Conservation (phyloP, 2,329 filamentous ascomycete genomes). For the Pseudogymnoascus sp. region DNA sequence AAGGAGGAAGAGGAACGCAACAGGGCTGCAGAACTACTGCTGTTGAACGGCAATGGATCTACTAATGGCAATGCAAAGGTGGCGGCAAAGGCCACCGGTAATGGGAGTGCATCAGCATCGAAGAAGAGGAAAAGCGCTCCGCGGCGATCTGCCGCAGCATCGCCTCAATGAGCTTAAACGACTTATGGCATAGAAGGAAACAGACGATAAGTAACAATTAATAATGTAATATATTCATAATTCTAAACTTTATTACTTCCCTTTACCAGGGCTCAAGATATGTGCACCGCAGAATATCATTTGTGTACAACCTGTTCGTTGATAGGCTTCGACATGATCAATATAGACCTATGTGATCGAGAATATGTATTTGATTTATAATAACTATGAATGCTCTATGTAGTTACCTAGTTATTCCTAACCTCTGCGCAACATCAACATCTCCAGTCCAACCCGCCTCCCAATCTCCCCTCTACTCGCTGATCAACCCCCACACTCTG, state of each 20-base stretch:
- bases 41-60: slow-evolving; percentile 5
- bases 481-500: background rate
- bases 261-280: background rate
- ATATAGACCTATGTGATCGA: background rate
- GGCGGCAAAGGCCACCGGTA: background rate
- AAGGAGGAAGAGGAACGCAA: slow-evolving; percentile 19
- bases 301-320: background rate
- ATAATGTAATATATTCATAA: slow-evolving; percentile 1
- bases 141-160: background rate
- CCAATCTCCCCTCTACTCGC: background rate
- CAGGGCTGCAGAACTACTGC: slow-evolving; percentile 4
- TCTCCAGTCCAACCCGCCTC: background rate
- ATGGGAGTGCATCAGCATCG: background rate
- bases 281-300: background rate
- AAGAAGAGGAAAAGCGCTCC: slow-evolving; percentile 15
- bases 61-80: background rate
- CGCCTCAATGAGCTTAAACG: background rate
- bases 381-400: background rate
- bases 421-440: background rate
- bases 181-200: background rate
- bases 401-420: background rate
- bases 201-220: background rate
- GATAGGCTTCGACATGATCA: background rate
- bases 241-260: background rate
- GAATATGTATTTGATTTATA: background rate